A percentile compares a stretch with the other conserved stretches of the same genome.
phyloP scores from a whole-genome alignment of 768 basidiomycete genomes.

The Dentipellis sp. region DNA sequence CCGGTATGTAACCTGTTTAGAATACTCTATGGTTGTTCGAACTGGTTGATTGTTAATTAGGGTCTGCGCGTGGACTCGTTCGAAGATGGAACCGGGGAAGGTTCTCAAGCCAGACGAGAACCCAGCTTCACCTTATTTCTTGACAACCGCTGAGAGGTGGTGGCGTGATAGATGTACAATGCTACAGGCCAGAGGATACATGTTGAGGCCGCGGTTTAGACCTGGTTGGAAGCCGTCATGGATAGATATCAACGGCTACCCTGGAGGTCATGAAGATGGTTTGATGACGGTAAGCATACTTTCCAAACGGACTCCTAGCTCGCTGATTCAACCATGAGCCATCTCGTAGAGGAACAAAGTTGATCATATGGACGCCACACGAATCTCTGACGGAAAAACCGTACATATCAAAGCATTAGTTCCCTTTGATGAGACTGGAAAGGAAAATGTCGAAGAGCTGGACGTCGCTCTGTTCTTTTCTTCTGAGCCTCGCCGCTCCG shows the following conservation, averaged over 20 bases:
- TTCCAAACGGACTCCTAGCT: too few species aligned
- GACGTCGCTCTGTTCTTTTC: not conserved
- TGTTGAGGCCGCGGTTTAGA: not conserved
- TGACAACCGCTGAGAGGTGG: not conserved
- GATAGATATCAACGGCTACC: not conserved
- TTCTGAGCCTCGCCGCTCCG: constrained; percentile 9
- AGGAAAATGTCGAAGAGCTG: not conserved
- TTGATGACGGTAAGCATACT: too few species aligned
- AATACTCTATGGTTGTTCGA: too few species aligned
- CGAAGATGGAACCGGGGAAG: too few species aligned
- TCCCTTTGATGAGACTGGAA: too few species aligned
- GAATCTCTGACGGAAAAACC: not conserved
- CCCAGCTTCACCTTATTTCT: too few species aligned
- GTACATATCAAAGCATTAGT: not conserved
- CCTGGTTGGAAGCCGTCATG: not conserved
- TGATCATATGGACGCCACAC: not conserved
- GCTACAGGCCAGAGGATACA: not conserved
- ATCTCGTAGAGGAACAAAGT: too few species aligned
- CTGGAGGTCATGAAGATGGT: not conserved
- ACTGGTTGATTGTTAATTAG: too few species aligned
- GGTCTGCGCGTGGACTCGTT: too few species aligned
- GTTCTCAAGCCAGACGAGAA: too few species aligned
- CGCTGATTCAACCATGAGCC: not conserved
- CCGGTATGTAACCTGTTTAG: too few species aligned
- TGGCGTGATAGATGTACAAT: not conserved